Percentiles rank a stretch among this genome's conserved stretches.
Evolutionary conservation across 2,329 filamentous ascomycete genomes (phyloP).

Genomic region (Cyanodermella asteris): DNA sequence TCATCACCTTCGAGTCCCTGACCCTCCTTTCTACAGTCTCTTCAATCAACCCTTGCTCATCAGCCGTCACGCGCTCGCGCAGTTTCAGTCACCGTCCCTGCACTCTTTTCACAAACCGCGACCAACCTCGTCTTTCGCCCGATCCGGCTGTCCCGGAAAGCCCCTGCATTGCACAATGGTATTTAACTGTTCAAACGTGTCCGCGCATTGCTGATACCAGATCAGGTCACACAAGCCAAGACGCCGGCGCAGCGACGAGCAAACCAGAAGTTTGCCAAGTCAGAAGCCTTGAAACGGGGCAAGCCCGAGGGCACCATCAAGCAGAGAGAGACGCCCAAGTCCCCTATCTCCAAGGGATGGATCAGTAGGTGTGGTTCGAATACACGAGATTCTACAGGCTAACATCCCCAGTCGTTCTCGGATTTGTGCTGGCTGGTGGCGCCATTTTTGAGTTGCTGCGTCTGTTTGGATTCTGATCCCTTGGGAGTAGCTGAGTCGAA

Average conservation of each 20-base stretch:
- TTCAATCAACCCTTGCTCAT: no score
- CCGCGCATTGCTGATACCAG: not conserved
- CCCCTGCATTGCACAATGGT: not conserved
- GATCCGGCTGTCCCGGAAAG: no score
- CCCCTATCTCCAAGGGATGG: constrained; percentile 34
- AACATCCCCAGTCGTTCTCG: constrained; percentile 27
- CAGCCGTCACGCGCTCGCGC: no score
- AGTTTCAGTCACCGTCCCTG: no score
- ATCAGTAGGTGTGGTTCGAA: constrained; percentile 29
- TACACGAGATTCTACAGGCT: not conserved
- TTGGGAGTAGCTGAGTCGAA: no score
- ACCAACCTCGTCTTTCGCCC: no score
- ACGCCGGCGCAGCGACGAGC: constrained; percentile 43
- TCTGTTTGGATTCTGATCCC: no score
- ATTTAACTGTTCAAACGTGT: not conserved
- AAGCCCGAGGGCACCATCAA: constrained; percentile 24
- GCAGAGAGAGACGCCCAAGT: constrained; percentile 27
- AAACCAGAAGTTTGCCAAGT: constrained; percentile 37
- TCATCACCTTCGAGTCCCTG: no score
- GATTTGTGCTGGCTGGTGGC: constrained; percentile 41
- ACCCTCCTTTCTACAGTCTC: no score
- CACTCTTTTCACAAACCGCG: no score
- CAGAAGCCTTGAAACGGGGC: constrained; percentile 38
- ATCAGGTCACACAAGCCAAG: constrained; percentile 26
- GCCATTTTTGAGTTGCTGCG: constrained; percentile 34